Conservation (phyloP, 1,139 yeast genomes). For the Magnusiomyces fungicola region DNA sequence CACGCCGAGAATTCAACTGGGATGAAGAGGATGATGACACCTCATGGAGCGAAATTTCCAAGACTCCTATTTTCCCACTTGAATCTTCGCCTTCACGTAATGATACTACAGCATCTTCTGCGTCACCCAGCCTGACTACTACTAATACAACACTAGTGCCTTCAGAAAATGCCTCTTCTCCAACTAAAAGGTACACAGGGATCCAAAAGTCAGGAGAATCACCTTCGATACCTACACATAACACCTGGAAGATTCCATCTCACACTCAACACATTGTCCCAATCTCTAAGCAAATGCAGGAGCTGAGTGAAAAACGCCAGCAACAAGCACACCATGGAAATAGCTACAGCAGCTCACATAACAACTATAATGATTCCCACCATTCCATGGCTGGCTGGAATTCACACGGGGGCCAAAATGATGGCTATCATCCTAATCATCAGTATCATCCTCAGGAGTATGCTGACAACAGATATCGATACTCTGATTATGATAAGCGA, state of each 20-base stretch:
- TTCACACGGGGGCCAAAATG: not conserved
- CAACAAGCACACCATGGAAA: slow-evolving; percentile 11
- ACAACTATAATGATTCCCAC: not conserved
- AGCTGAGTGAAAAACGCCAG: slow-evolving; percentile 12
- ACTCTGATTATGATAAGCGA: slow-evolving; percentile 27
- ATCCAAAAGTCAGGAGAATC: not conserved
- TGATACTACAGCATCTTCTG: not conserved
- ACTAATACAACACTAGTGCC: not conserved
- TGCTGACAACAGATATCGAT: slow-evolving; percentile 22
- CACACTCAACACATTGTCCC: not conserved
- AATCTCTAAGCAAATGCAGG: slow-evolving; percentile 6
- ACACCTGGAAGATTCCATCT: slow-evolving; percentile 3
- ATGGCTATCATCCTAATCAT: not conserved
- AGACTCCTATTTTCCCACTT: not conserved
- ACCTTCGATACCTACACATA: not conserved
- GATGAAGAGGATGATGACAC: slow-evolving; percentile 37
- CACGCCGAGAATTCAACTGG: slow-evolving; percentile 32
- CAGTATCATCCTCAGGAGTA: slow-evolving; percentile 13
- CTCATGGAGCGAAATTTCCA: not conserved
- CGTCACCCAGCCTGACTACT: not conserved
- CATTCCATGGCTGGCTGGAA: not conserved
- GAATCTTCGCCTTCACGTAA: not conserved
- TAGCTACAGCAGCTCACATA: slow-evolving; percentile 1
- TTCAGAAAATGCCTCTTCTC: not conserved
- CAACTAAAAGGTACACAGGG: not conserved